A percentile compares a stretch with the other conserved stretches of the same genome.
These are phyloP conservation scores for Mycena leptocephala DNA, from an alignment of 768 basidiomycete genomes.

Conservation along the genomic window DNA sequence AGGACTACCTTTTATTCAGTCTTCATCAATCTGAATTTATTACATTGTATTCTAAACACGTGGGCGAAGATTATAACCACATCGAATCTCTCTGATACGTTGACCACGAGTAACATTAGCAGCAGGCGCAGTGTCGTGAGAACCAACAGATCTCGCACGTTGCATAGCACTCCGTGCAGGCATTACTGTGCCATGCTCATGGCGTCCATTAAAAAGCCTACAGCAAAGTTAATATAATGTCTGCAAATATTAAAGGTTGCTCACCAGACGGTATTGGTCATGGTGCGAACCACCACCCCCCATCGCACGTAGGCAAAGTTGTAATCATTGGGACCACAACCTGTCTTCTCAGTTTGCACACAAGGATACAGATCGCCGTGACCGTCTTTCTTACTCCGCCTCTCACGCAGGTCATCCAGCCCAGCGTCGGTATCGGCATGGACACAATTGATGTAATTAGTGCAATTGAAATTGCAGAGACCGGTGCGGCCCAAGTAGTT, in stretches of 20 bases:
- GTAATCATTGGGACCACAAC: background rate
- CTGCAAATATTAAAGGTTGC: background rate
- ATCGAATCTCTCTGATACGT: background rate
- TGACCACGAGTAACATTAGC: background rate
- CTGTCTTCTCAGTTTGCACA: background rate
- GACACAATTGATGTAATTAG: background rate
- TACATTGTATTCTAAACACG: background rate
- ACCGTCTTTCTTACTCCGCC: background rate
- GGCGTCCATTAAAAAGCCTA: slow-evolving; percentile 2
- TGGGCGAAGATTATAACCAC: background rate
- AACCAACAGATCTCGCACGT: background rate
- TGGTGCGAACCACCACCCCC: background rate
- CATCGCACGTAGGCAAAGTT: slow-evolving; percentile 2
- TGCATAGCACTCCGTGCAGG: background rate
- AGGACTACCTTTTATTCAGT: background rate
- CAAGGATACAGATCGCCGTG: background rate
- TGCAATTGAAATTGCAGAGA: background rate
- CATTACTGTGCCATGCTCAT: slow-evolving; percentile 5
- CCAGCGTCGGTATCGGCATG: background rate
- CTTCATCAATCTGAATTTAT: background rate
- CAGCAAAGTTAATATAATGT: background rate
- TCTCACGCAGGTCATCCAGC: background rate
- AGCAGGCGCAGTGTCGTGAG: background rate
- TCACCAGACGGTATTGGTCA: background rate
- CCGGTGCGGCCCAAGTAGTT: background rate